Percentiles rank a stretch among this genome's conserved stretches.
These are phyloP conservation scores for Cladorrhinum sp. DNA, from an alignment of 2,329 filamentous ascomycete species.

Conservation along the genomic window DNA sequence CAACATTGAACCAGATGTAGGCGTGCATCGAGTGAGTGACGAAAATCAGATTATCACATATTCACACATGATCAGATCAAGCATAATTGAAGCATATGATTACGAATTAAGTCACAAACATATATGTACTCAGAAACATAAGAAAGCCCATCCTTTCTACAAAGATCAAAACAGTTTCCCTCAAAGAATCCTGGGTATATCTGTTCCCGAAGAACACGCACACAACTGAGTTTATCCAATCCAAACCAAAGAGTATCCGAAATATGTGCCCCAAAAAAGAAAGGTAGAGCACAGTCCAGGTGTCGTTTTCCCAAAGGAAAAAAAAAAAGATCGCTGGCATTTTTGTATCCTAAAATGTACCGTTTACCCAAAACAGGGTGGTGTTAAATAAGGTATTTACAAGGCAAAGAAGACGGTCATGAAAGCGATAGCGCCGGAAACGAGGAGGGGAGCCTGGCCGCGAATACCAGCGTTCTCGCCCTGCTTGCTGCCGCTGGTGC, in stretches of 20 bases:
- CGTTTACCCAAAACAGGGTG: not conserved
- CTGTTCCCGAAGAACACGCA: not conserved
- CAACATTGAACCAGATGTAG: no score
- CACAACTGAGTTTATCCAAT: not conserved
- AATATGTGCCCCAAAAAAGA: not conserved
- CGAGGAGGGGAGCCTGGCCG: slow-evolving; percentile 34
- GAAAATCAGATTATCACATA: no score
- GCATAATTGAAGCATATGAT: not conserved
- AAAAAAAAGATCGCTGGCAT: not conserved
- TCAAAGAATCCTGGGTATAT: not conserved
- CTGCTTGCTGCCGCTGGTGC: slow-evolving; percentile 28
- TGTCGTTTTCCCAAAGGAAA: not conserved
- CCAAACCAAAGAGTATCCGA: not conserved
- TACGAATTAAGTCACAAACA: not conserved
- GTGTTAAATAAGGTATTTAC: slow-evolving; percentile 10
- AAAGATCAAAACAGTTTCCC: not conserved
- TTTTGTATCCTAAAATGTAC: not conserved
- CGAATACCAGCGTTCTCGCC: slow-evolving; percentile 35
- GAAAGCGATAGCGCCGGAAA: slow-evolving; percentile 36
- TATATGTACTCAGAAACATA: not conserved
- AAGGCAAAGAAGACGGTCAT: slow-evolving; percentile 37
- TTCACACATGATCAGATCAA: not conserved
- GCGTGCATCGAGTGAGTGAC: no score
- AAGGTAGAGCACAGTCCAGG: not conserved
- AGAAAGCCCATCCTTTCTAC: not conserved